These are phyloP conservation scores for Crithidia bombi DNA, from an alignment of 208 protist genomes.

Conservation along the genomic window DNA sequence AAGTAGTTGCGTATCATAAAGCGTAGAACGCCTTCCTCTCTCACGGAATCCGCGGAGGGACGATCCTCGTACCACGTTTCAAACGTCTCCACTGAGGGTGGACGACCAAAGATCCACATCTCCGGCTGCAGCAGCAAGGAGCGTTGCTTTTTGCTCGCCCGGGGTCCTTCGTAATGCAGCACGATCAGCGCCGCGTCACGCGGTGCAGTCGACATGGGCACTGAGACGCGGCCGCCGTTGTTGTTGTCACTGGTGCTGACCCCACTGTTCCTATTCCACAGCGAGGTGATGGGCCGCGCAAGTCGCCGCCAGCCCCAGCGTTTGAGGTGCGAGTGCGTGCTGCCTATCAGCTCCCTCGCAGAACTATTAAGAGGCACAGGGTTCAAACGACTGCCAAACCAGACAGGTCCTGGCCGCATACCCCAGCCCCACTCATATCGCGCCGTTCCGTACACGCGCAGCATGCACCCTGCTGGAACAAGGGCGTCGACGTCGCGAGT, in stretches of 20 bases:
- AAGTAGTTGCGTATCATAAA: slow-evolving; percentile 84
- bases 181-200: slow-evolving; percentile 74
- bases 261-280: background rate
- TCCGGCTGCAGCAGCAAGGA: slow-evolving; percentile 82
- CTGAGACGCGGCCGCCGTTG: background rate
- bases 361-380: background rate
- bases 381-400: slow-evolving; percentile 72
- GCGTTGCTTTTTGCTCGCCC: slow-evolving; percentile 59
- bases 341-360: background rate
- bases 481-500: slow-evolving; percentile 77
- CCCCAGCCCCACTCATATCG: slow-evolving; percentile 90
- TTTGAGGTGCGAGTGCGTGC: background rate
- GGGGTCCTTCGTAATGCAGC: slow-evolving; percentile 88
- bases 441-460: slow-evolving; percentile 79
- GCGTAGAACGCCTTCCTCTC: slow-evolving; percentile 62
- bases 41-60: slow-evolving; percentile 59
- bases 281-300: background rate
- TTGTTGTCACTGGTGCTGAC: background rate
- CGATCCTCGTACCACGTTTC: slow-evolving; percentile 71
- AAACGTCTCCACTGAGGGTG: slow-evolving; percentile 66
- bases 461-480: slow-evolving; percentile 56
- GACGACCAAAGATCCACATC: slow-evolving; percentile 63
- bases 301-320: slow-evolving; percentile 2
- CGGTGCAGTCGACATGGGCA: background rate
- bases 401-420: slow-evolving; percentile 61